These are phyloP conservation scores for Gossypium australe DNA, from an alignment of 345 rosid genomes.

Conservation along the genomic window DNA sequence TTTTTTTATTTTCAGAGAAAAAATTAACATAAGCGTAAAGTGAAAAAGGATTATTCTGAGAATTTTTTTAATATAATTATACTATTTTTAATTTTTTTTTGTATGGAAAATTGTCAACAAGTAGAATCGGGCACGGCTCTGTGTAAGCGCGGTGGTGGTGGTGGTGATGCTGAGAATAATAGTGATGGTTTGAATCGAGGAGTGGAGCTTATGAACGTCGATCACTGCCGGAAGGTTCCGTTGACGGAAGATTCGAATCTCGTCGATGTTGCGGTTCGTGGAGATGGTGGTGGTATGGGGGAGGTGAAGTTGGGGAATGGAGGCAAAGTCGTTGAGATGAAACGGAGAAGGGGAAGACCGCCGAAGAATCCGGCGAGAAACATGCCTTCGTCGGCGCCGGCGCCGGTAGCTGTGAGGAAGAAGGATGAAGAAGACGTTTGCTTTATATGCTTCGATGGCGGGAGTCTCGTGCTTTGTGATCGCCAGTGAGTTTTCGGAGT, in stretches of 20 bases:
- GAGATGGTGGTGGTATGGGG: slow-evolving; percentile 4
- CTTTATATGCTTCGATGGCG: slow-evolving; percentile 97
- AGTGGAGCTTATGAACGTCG: slow-evolving; percentile 43
- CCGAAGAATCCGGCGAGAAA: slow-evolving; percentile 33
- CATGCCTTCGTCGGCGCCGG: slow-evolving; percentile 6
- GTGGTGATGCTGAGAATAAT: slow-evolving; percentile 12
- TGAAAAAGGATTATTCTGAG: too few relatives aligned
- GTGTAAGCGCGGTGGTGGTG: slow-evolving; percentile 16
- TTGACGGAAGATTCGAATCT: slow-evolving; percentile 37
- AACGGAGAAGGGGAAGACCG: slow-evolving; percentile 78
- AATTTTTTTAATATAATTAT: neutral
- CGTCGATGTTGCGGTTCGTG: slow-evolving; percentile 16
- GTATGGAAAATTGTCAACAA: slow-evolving; percentile 22
- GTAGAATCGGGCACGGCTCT: slow-evolving; percentile 15
- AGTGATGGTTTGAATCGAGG: slow-evolving; percentile 9
- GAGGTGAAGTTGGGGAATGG: slow-evolving; percentile 20
- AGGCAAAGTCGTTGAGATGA: slow-evolving; percentile 19
- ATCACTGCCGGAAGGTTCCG: slow-evolving; percentile 44
- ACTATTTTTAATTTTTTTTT: neutral
- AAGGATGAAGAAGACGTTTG: slow-evolving; percentile 92
- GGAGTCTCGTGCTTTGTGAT: slow-evolving; percentile 96
- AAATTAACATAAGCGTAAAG: neutral
- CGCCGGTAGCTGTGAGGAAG: slow-evolving; percentile 19
- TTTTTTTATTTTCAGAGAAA: neutral
- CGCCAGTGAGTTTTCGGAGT: slow-evolving; percentile 54